Percentiles rank a stretch among this genome's conserved stretches.
Evolutionary conservation across 2,329 filamentous ascomycete genomes (phyloP).

Genomic region (Neoascochyta sp.): DNA sequence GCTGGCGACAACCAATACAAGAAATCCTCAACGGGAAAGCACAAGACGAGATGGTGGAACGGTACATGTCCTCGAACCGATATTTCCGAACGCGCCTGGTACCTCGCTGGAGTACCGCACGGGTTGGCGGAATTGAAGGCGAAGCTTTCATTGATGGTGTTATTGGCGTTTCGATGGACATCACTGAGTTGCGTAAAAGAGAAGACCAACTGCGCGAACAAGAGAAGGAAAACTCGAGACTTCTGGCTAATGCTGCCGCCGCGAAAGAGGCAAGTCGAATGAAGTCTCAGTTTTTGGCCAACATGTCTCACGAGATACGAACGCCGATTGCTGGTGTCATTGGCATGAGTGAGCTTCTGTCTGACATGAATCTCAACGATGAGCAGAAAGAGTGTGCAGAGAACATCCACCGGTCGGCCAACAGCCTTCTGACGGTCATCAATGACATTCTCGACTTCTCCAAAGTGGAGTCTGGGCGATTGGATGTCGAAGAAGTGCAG

Average conservation of each 20-base stretch:
- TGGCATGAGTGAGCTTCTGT: slow-evolving; percentile 72
- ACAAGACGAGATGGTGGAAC: slow-evolving; percentile 61
- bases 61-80: slow-evolving; percentile 55
- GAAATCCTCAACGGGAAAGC: slow-evolving; percentile 60
- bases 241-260: slow-evolving; percentile 71
- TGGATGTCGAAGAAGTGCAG: slow-evolving; percentile 77
- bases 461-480: slow-evolving; percentile 72
- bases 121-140: slow-evolving; percentile 49
- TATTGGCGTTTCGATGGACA: slow-evolving; percentile 75
- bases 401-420: slow-evolving; percentile 74
- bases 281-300: slow-evolving; percentile 75
- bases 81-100: slow-evolving; percentile 71
- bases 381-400: slow-evolving; percentile 73
- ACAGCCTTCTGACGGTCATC: slow-evolving; percentile 79
- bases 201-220: slow-evolving; percentile 62
- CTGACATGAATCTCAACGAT: slow-evolving; percentile 63
- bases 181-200: slow-evolving; percentile 66
- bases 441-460: slow-evolving; percentile 91
- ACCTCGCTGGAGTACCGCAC: slow-evolving; percentile 58
- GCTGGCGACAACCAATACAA: slow-evolving; percentile 58
- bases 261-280: slow-evolving; percentile 76
- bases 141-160: slow-evolving; percentile 63
- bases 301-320: slow-evolving; percentile 78
- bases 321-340: slow-evolving; percentile 78
- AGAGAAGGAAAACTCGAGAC: slow-evolving; percentile 64